Evolutionary conservation across 148 eudicot species (phyloP), one percentile per base, ranked within the genome.

Genomic region (Drosera capensis): DNA sequence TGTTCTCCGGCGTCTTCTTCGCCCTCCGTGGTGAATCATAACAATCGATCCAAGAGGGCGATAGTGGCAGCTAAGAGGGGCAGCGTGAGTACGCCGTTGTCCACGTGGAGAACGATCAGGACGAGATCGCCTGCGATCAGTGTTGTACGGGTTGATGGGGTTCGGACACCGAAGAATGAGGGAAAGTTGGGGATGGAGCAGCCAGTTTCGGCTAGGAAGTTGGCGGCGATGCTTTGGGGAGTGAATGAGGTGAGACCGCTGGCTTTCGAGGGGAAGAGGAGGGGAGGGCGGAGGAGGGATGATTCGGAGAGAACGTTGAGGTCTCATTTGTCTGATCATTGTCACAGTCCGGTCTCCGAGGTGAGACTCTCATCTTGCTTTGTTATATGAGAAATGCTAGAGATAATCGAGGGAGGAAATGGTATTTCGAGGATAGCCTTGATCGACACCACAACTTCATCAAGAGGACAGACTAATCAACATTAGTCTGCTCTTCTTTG

Each of bases 151-250:
- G 66, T 64, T 3, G 57, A 63, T 1, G 71, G 80, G 38, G 11
- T 34, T 5, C 67, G n/a, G n/a, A n/a, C 82, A 7, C 86, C 82
- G 1, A 67, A 64, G 68, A 56, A 51, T 14, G 51, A 55, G 46
- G 47, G 58, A 5, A 50, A 52, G 64, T 51, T 35, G 51, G 80
- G 51, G 60, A 59, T 17, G 41, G 67, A 67, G 22, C 53, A 52
- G 45, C 77, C 86, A 12, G 81, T 88, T 22, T 80, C 94, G 0
- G 97, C 97, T 37, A 65, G 97, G 68, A 77, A 73, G 61, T 71
- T 90, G 60, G 97, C 87, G 34, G 97, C 97, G 15, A 80, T 93
- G 3, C 72, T 90, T 23, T 90, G 97, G 97, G 97, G 73, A 64
- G 48, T 84, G 78, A 80, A 90, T 60, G 80, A 74, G 49, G 63